phyloP scores from a whole-genome alignment of 805 yeast genomes.

The Sugiyamaella americana region DNA sequence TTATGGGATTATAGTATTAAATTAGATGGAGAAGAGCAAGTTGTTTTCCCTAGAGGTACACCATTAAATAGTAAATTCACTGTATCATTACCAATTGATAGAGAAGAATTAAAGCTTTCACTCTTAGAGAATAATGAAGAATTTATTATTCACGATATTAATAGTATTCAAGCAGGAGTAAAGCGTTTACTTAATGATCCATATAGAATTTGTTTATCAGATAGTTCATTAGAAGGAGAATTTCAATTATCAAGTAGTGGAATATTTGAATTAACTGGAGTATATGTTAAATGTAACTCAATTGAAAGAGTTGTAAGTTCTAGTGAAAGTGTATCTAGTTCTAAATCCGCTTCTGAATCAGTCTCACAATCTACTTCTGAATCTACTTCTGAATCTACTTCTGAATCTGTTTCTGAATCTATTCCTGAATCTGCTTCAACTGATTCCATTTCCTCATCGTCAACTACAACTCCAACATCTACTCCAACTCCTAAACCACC shows the following conservation, averaged over 20 bases:
- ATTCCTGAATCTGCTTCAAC: constrained; percentile 3
- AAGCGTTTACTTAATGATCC: constrained; percentile 26
- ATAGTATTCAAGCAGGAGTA: constrained; percentile 21
- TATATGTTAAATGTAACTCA: constrained; percentile 10
- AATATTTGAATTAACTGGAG: constrained; percentile 16
- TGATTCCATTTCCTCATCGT: constrained; percentile 3
- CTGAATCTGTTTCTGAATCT: background rate
- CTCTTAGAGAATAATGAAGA: constrained; percentile 37
- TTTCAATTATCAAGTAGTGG: constrained; percentile 18
- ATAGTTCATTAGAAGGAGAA: constrained; percentile 12
- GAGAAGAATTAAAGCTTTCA: constrained; percentile 32
- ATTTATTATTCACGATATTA: constrained; percentile 27
- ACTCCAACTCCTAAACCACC: constrained; percentile 13
- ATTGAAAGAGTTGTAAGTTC: constrained; percentile 1
- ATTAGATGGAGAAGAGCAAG: constrained; percentile 29
- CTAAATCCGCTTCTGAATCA: constrained; percentile 10
- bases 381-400: constrained; percentile 10
- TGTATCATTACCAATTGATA: constrained; percentile 34
- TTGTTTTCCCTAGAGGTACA: constrained; percentile 46
- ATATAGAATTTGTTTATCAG: constrained; percentile 12
- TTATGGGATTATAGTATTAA: constrained; percentile 40
- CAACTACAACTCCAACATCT: constrained; percentile 13
- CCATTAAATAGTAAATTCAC: constrained; percentile 22
- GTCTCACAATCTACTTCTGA: constrained; percentile 6
- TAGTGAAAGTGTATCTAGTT: background rate